Percentiles rank a stretch among this genome's conserved stretches.
Conservation (phyloP, 208 protist species). For the Trypanosoma cruzi region DNA sequence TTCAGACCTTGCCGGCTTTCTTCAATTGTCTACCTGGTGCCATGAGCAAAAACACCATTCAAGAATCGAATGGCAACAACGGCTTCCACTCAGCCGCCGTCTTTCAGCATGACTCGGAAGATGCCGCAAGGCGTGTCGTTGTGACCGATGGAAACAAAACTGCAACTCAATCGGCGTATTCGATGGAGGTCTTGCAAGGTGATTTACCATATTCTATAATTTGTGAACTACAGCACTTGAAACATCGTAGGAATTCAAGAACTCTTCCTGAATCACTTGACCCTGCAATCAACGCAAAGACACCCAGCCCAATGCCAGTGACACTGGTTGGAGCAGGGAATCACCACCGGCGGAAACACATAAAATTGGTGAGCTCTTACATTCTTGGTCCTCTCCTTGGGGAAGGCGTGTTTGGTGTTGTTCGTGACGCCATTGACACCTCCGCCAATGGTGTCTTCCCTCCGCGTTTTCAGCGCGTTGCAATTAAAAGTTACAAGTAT, state of each 20-base stretch:
- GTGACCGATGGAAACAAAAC: neutral
- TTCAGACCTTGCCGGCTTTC: neutral
- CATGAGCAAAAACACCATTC: neutral
- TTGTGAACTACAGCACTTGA: neutral
- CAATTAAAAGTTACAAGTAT: constrained; percentile 29
- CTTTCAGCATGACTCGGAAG: neutral
- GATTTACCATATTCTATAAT: neutral
- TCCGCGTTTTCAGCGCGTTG: constrained; percentile 25
- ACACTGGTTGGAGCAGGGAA: constrained; percentile 48
- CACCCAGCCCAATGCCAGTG: constrained; percentile 34
- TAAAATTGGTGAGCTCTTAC: constrained; percentile 85
- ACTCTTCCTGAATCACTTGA: neutral
- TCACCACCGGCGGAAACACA: constrained; percentile 66
- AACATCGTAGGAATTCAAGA: neutral
- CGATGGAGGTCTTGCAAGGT: neutral
- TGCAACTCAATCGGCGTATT: neutral
- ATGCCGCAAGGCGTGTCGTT: neutral
- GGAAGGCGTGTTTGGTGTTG: constrained; percentile 72
- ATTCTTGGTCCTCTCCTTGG: constrained; percentile 80
- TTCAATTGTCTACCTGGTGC: neutral
- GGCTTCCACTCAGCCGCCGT: neutral
- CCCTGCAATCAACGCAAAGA: neutral
- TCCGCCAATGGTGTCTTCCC: constrained; percentile 38
- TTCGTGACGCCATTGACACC: constrained; percentile 80
- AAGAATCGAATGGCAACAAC: neutral